Evolutionary conservation across 2,329 filamentous ascomycete species (phyloP).

Genomic region (Hypoxylon sp.): DNA sequence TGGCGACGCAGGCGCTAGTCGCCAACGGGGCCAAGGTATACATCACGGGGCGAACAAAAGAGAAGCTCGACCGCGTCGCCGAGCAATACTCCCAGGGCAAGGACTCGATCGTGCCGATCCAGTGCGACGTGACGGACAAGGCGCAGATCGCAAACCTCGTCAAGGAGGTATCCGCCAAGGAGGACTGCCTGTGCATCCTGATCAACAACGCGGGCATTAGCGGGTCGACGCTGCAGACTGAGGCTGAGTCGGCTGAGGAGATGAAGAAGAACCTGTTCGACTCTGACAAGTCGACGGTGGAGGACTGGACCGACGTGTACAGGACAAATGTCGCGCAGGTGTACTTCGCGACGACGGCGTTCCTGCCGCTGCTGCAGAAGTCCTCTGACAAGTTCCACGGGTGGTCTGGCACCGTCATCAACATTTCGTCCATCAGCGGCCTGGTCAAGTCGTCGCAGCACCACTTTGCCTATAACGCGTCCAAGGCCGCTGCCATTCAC

Average conservation of each 20-base stretch:
- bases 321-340: conserved; percentile 79
- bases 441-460: conserved; percentile 72
- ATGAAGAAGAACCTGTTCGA: conserved; percentile 76
- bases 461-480: conserved; percentile 73
- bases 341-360: conserved; percentile 72
- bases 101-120: conserved; percentile 69
- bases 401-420: conserved; percentile 72
- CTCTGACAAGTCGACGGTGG: conserved; percentile 65
- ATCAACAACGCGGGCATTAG: conserved; percentile 77
- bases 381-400: conserved; percentile 56
- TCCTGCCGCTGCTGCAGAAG: conserved; percentile 71
- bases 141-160: conserved; percentile 68
- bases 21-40: conserved; percentile 77
- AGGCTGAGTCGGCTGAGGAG: conserved; percentile 62
- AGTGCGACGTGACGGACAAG: conserved; percentile 72
- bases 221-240: conserved; percentile 65
- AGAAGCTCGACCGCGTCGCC: conserved; percentile 71
- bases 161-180: conserved; percentile 65
- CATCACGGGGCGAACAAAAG: conserved; percentile 73
- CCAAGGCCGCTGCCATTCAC: conserved; percentile 74
- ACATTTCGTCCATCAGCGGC: conserved; percentile 76
- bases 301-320: conserved; percentile 79
- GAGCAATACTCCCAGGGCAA: conserved; percentile 66
- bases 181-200: conserved; percentile 71
- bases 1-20: conserved; percentile 75